phyloP scores from a whole-genome alignment of 164 flowering plant genomes.

The Kalanchoe fedtschenkoi region DNA sequence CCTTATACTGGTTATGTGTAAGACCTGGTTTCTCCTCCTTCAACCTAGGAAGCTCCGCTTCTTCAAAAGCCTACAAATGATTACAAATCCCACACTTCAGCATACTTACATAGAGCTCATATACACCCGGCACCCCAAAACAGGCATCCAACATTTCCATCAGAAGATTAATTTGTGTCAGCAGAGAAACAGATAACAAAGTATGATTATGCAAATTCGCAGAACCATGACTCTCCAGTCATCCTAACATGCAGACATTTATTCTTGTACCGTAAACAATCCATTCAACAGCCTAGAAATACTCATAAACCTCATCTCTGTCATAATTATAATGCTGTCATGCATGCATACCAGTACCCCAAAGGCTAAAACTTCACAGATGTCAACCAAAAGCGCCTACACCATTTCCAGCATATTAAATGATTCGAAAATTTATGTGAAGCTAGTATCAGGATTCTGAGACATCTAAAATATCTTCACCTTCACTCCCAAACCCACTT shows the following conservation, averaged over 20 bases:
- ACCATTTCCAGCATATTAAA: neutral
- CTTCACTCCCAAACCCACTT: neutral
- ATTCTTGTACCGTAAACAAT: neutral
- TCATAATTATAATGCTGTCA: neutral
- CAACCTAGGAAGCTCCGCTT: conserved; percentile 78
- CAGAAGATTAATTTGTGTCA: neutral
- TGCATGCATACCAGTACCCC: too few relatives aligned
- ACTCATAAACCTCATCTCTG: neutral
- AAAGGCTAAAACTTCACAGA: too few relatives aligned
- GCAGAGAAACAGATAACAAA: neutral
- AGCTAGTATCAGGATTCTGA: neutral
- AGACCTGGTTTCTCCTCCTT: conserved; percentile 97
- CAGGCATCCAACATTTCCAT: neutral
- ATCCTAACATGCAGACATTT: neutral
- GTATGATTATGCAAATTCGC: neutral
- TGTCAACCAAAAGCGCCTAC: too few relatives aligned
- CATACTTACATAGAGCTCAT: neutral
- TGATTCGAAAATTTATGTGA: neutral
- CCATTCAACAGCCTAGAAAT: conserved; percentile 45
- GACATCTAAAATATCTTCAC: neutral
- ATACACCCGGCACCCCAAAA: too few relatives aligned
- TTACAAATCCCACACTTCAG: neutral
- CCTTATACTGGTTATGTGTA: conserved; percentile 92
- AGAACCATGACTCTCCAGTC: neutral
- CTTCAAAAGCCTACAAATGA: conserved; percentile 28